phyloP scores from a whole-genome alignment of 441 rosid genomes.

The Melastoma candidum region DNA sequence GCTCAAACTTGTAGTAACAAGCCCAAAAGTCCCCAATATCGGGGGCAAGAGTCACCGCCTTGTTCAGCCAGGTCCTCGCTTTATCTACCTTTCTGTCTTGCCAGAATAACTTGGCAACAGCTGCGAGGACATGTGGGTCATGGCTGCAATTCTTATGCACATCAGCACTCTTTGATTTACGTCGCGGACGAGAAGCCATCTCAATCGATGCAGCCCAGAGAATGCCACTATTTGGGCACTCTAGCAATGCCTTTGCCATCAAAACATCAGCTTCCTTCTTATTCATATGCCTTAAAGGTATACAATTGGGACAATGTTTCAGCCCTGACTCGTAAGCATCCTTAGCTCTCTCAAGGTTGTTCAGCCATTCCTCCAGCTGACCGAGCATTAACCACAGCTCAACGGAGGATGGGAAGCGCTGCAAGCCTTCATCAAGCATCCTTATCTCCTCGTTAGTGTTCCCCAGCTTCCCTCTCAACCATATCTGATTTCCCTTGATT shows the following conservation, averaged over 20 bases:
- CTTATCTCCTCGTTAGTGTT: constrained; percentile 66
- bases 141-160: constrained; percentile 78
- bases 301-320: constrained; percentile 56
- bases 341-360: constrained; percentile 47
- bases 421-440: constrained; percentile 75
- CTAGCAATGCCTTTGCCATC: constrained; percentile 97
- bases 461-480: constrained; percentile 82
- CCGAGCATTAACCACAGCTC: constrained; percentile 96
- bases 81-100: constrained; percentile 87
- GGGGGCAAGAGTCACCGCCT: constrained; percentile 79
- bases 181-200: constrained; percentile 81
- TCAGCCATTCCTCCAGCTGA: constrained; percentile 77
- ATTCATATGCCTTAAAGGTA: constrained; percentile 67
- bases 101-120: constrained; percentile 86
- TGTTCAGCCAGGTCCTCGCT: constrained; percentile 74
- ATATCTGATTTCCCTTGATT: constrained; percentile 95
- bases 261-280: constrained; percentile 73
- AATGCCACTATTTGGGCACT: constrained; percentile 84
- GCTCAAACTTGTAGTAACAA: constrained; percentile 76
- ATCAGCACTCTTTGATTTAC: constrained; percentile 63
- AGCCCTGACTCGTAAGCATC: constrained; percentile 59
- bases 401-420: constrained; percentile 69
- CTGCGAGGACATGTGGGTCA: constrained; percentile 80
- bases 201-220: constrained; percentile 88
- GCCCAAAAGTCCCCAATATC: constrained; percentile 93